Evolutionary conservation across 305 asterid species (phyloP).

Genomic region (Striga hermonthica): DNA sequence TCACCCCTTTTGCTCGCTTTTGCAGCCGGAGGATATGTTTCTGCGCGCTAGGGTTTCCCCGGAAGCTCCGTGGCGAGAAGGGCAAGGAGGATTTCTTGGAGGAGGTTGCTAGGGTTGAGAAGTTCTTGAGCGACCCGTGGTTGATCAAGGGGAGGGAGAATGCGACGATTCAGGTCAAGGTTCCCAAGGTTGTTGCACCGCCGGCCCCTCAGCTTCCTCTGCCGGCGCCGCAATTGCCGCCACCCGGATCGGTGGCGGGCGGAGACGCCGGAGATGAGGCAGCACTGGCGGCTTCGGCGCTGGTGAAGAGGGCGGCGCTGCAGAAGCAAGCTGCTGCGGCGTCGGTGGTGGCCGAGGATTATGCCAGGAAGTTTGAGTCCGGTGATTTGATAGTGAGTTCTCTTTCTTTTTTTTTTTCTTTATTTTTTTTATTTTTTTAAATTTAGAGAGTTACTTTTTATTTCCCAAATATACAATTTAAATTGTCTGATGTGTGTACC

Average conservation of each 20-base stretch:
- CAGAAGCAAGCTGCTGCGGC: slow-evolving; percentile 94
- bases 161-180: slow-evolving; percentile 79
- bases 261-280: slow-evolving; percentile 35
- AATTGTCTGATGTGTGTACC: background rate
- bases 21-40: slow-evolving; percentile 85
- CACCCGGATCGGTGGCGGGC: slow-evolving; percentile 32
- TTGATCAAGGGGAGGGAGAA: slow-evolving; percentile 59
- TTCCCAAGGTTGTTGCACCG: slow-evolving; percentile 68
- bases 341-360: slow-evolving; percentile 80
- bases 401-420: too few relatives aligned
- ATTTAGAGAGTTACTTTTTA: too few relatives aligned
- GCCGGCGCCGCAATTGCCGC: slow-evolving; percentile 33
- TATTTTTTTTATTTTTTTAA: too few relatives aligned
- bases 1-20: slow-evolving; percentile 30
- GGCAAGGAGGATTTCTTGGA: slow-evolving; percentile 56
- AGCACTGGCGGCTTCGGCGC: slow-evolving; percentile 63
- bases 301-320: slow-evolving; percentile 74
- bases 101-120: slow-evolving; percentile 69
- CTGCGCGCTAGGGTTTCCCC: slow-evolving; percentile 72
- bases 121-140: slow-evolving; percentile 87
- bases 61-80: slow-evolving; percentile 54
- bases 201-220: slow-evolving; percentile 47
- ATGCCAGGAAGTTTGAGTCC: slow-evolving; percentile 75
- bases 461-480: background rate
- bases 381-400: slow-evolving; percentile 69